Conservation (phyloP, 441 rosid genomes). For the Eutrema salsugineum region DNA sequence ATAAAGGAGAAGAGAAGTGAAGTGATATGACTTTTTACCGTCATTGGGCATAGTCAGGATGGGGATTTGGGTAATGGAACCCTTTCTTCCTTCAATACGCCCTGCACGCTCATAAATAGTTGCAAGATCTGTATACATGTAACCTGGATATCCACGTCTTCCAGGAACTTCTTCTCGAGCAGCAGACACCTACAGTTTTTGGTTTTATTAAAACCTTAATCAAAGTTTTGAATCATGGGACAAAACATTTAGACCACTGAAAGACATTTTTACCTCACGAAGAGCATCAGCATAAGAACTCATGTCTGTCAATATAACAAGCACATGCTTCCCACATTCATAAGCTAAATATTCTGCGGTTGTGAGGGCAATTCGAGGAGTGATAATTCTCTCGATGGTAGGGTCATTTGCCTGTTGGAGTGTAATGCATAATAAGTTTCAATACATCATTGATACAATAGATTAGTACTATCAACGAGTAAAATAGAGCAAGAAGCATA, state of each 20-base stretch:
- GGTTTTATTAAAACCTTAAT: not conserved
- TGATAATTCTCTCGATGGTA: slow-evolving; percentile 92
- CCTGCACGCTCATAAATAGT: slow-evolving; percentile 99
- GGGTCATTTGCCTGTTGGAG: slow-evolving; percentile 92
- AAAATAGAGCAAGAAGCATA: not conserved
- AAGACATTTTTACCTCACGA: slow-evolving; percentile 71
- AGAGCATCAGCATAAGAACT: slow-evolving; percentile 99
- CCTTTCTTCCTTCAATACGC: slow-evolving; percentile 95
- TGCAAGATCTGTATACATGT: slow-evolving; percentile 99
- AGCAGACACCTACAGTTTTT: slow-evolving; percentile 79
- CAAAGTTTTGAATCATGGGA: not conserved
- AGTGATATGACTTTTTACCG: slow-evolving; percentile 42
- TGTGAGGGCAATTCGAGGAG: slow-evolving; percentile 94
- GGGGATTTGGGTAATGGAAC: slow-evolving; percentile 99
- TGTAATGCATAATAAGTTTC: slow-evolving; percentile 1
- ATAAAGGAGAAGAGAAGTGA: not conserved
- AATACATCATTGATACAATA: not conserved
- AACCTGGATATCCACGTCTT: slow-evolving; percentile 99
- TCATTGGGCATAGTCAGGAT: slow-evolving; percentile 99
- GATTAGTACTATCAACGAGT: not conserved
- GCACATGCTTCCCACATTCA: slow-evolving; percentile 99
- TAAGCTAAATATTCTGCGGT: slow-evolving; percentile 96
- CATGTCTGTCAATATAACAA: slow-evolving; percentile 94
- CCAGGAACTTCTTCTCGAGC: slow-evolving; percentile 99
- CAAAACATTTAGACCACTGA: not conserved